These are phyloP conservation scores for Raphanus hybrid DNA, from an alignment of 441 rosid genomes.

Conservation along the genomic window DNA sequence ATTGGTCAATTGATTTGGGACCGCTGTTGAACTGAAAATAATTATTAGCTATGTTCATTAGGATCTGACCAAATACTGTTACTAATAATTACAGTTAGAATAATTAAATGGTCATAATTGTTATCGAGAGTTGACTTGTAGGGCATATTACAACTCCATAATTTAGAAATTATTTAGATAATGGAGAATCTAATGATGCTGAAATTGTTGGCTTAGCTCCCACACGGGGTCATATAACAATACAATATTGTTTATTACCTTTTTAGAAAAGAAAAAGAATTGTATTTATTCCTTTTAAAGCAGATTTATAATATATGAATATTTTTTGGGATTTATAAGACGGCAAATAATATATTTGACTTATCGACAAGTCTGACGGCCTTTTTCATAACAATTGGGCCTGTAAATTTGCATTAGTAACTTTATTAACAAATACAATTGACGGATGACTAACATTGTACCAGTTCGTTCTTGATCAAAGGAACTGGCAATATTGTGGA, in stretches of 20 bases:
- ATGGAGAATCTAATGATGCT: constrained; percentile 41
- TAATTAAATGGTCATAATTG: constrained; percentile 3
- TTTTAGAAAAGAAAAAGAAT: too few relatives aligned
- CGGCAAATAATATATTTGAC: neutral
- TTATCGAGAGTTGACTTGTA: constrained; percentile 33
- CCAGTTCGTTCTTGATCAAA: neutral
- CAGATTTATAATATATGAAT: too few relatives aligned
- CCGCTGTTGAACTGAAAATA: constrained; percentile 14
- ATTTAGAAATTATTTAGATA: neutral
- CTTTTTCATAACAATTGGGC: neutral
- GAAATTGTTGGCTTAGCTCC: constrained; percentile 26
- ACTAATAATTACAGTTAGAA: neutral
- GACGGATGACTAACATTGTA: neutral
- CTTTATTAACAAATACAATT: neutral
- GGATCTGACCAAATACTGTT: constrained; percentile 13
- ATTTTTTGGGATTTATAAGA: neutral
- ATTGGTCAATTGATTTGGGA: constrained; percentile 27
- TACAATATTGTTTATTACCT: neutral
- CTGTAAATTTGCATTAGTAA: neutral
- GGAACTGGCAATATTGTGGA: neutral
- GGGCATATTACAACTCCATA: neutral
- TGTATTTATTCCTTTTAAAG: too few relatives aligned
- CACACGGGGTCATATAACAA: constrained; percentile 27
- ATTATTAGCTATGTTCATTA: constrained; percentile 9
- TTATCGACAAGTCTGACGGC: neutral